Conservation (phyloP, 2,329 filamentous ascomycete species). For the Sarocladiaceae sp. region DNA sequence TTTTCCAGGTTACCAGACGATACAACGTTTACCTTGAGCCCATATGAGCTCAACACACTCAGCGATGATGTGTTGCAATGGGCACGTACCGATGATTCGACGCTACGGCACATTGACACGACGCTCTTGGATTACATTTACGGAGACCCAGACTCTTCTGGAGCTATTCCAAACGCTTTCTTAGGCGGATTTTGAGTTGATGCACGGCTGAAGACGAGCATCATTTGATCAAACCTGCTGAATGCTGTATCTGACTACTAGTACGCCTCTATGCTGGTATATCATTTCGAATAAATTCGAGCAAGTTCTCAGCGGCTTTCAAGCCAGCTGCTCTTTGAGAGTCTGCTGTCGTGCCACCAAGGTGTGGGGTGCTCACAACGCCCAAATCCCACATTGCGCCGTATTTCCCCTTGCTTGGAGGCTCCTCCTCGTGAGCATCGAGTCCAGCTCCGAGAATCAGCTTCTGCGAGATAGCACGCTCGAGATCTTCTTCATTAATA, state of each 20-base stretch:
- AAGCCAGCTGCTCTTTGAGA: slow-evolving; percentile 25
- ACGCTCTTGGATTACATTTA: not conserved
- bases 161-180: not conserved
- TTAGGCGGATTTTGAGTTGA: not conserved
- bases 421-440: slow-evolving; percentile 35
- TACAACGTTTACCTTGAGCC: not conserved
- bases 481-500: slow-evolving; percentile 30
- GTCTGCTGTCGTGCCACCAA: slow-evolving; percentile 38
- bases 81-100: not conserved
- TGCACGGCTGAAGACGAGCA: too few species aligned
- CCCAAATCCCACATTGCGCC: slow-evolving; percentile 26
- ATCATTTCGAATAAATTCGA: slow-evolving; percentile 14
- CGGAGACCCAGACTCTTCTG: not conserved
- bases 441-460: slow-evolving; percentile 34
- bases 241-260: too few species aligned
- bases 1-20: not conserved
- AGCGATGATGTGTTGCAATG: not conserved
- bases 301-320: slow-evolving; percentile 19
- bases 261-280: not conserved
- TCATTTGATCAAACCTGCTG: too few species aligned
- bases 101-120: not conserved
- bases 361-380: slow-evolving; percentile 38
- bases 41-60: not conserved
- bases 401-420: slow-evolving; percentile 30
- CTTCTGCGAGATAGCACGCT: slow-evolving; percentile 24